phyloP scores from a whole-genome alignment of 108 stramenopile genomes.

The Nannochloropsis salina region DNA sequence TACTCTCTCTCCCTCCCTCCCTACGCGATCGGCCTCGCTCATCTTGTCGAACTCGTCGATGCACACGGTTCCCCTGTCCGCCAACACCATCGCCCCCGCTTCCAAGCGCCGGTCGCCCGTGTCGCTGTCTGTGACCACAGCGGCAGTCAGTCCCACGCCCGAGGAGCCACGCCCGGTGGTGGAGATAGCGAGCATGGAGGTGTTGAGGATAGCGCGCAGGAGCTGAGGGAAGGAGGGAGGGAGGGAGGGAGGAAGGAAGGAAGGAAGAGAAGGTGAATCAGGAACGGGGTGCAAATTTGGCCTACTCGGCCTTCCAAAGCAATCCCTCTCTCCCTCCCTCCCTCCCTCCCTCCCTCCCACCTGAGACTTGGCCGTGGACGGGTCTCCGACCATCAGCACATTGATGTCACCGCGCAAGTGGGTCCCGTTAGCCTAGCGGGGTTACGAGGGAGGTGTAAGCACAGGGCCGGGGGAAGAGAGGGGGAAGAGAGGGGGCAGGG shows the following conservation, averaged over 20 bases:
- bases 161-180: slow-evolving; percentile 92
- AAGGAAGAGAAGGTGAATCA: background rate
- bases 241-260: background rate
- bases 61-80: slow-evolving; percentile 95
- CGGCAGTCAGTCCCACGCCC: slow-evolving; percentile 99
- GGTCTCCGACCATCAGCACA: slow-evolving; percentile 98
- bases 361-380: slow-evolving; percentile 97
- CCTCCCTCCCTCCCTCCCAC: slow-evolving; percentile 42
- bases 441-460: background rate
- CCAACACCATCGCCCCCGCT: slow-evolving; percentile 99
- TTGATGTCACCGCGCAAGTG: slow-evolving; percentile 98
- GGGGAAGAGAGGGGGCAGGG: background rate
- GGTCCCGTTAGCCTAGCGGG: background rate
- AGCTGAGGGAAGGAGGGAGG: background rate
- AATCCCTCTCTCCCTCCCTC: background rate
- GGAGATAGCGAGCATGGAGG: slow-evolving; percentile 49
- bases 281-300: background rate
- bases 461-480: background rate
- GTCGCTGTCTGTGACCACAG: slow-evolving; percentile 94
- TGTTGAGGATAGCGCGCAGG: background rate
- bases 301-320: background rate
- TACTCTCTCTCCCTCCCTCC: slow-evolving; percentile 60
- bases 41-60: slow-evolving; percentile 88
- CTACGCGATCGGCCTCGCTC: slow-evolving; percentile 65
- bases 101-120: slow-evolving; percentile 92